Base-by-base conservation (phyloP, 1,284 basidiomycete species). In the Trichosporon ovoides region DNA sequence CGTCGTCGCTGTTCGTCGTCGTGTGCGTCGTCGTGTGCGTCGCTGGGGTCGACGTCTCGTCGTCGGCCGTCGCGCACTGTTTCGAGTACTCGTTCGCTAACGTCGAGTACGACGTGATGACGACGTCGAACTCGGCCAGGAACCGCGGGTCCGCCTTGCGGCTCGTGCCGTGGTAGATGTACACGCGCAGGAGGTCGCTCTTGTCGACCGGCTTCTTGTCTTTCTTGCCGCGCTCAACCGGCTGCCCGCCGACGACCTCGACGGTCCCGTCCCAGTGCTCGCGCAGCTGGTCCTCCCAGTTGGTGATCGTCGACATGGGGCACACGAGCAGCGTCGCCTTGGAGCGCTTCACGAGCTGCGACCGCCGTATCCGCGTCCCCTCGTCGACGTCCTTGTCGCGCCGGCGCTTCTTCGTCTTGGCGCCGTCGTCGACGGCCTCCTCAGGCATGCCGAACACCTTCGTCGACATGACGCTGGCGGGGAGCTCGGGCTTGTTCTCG, bases 261-360 rank as follows among this genome's bases (percentile, higher is more conserved):
- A 94, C 89, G 57, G 86, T 83, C 13, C 91, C 90, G 60, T 83
- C 84, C 91, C 91, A 92, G 77, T 99, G 96, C 72, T 98, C 94
- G 60, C 87, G 84, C 73, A 98, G 89, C 76, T 99, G 96, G 64
- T 96, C 91, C 77, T 98, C 95, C 96, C 96, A 99, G 71, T 98
- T 98, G 49, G 90, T 86, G 1, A 99, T 91, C 2, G 96, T 97
- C 20, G 92, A 95, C 55, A 99, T 81, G 9, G 96, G 96, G 68
- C 96, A 98, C 24, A 99, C 84, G 66, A 99, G 90, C n/a, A 99
- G 79, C 0, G 96, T 98, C 9, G 88, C 96, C 48, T 92, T 85
- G 68, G 88, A 91, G 65, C 87, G 86, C 31, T 81, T 78, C 73
- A 88, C 88, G 67, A 96, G 85, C 22, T 87, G 83, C 66, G 85